Evolutionary conservation across 2,329 filamentous ascomycete genomes (phyloP), one percentile per base, ranked within the genome.

Genomic region (Phyllosticta capitalensis): DNA sequence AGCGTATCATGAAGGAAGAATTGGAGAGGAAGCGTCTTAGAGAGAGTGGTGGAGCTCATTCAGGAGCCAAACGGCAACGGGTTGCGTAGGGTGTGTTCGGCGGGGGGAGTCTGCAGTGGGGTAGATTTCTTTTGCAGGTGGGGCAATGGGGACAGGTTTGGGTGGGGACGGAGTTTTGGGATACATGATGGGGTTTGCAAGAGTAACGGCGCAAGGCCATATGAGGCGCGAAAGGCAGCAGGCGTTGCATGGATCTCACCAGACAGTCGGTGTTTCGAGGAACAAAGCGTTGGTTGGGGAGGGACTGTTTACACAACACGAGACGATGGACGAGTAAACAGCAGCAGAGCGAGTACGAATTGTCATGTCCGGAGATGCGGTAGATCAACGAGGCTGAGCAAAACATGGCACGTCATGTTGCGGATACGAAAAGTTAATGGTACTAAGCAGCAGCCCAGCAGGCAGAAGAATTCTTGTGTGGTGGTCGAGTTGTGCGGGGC

Each of bases 1-100:
- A 92, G 74, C 82, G 87, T 57, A 95, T 94, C 67, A 96, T 95
- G 91, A 89, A 87, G 72, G 87, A 74, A 61, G 71, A 73, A 59
- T 64, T 75, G 52, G 72, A 73, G 30, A 69, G 74, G n/a, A 74
- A 74, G 54, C 68, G 74, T 28, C 62, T 69, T 28, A 66, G 65
- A 3, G 71, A 72, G 30, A 49, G 22, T 14, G 58, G 54, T 22
- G 49, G 52, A n/a, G 28, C 10, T 12, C 20, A 38, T 12, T 48
- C 28, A 12, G 54, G 50, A 49, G 58, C 50, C 12, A 60, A 60
- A 50, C 53, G 58, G 33, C 58, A 60, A 54, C 30, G 54, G 22
- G 26, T 56, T 24, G 54, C 49, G 19, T 60, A 50, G 56, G 26
- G 20, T 22, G 48, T 26, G 10, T n/a, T 12, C 12, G 19, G 9